A percentile compares a stretch with the other conserved stretches of the same genome.
Evolutionary conservation across 1,284 basidiomycete species (phyloP).

Genomic region (Ustilago xerochloae): DNA sequence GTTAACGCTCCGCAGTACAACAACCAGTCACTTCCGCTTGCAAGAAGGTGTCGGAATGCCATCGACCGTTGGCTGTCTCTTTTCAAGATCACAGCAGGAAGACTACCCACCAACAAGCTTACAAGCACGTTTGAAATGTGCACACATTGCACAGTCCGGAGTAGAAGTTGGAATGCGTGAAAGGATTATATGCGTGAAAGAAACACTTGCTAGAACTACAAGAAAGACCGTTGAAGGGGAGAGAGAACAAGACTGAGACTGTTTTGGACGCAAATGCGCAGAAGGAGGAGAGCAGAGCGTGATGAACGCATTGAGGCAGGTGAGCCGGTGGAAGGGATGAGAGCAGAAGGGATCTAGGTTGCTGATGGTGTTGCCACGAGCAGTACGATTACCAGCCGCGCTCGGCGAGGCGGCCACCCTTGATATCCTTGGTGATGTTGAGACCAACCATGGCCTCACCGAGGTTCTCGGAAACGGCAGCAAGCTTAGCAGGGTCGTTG

Average conservation of each 20-base stretch:
- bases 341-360: background rate
- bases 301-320: constrained; percentile 16
- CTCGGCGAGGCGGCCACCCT: constrained; percentile 60
- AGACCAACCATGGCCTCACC: constrained; percentile 93
- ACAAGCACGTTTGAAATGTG: too few species aligned
- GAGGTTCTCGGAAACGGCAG: constrained; percentile 84
- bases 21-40: too few species aligned
- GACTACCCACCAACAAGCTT: too few species aligned
- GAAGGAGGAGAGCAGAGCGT: constrained; percentile 7
- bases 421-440: constrained; percentile 73
- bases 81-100: too few species aligned
- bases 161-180: too few species aligned
- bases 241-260: background rate
- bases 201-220: constrained; percentile 46
- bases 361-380: background rate
- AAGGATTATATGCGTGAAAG: constrained; percentile 15
- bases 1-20: too few species aligned
- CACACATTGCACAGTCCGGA: too few species aligned
- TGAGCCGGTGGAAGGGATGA: background rate
- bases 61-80: too few species aligned
- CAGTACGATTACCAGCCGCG: constrained; percentile 60
- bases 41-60: too few species aligned
- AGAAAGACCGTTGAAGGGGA: constrained; percentile 33
- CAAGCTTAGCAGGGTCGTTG: constrained; percentile 68
- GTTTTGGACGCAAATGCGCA: background rate